These are phyloP conservation scores for Rhytidhysteron rufulum DNA, from an alignment of 2,329 filamentous ascomycete species.

Conservation along the genomic window DNA sequence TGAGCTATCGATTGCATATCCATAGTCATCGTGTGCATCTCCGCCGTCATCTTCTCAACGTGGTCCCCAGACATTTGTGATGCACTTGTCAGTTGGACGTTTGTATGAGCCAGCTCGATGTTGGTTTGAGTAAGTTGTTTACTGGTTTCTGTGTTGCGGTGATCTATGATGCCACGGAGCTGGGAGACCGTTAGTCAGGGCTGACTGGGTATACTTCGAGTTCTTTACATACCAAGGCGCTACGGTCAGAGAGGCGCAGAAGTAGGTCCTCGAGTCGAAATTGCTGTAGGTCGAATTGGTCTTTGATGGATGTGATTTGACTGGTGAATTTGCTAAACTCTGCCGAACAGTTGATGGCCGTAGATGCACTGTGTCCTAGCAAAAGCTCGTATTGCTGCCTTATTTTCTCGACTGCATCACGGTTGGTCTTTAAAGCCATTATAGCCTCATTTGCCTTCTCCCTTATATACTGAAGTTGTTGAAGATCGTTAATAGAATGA, in stretches of 20 bases:
- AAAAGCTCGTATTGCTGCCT: slow-evolving; percentile 17
- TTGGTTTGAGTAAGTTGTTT: slow-evolving; percentile 11
- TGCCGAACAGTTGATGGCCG: too few relatives aligned
- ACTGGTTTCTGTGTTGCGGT: slow-evolving; percentile 30
- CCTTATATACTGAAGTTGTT: slow-evolving; percentile 31
- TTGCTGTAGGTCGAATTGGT: too few relatives aligned
- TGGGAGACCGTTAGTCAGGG: slow-evolving; percentile 7
- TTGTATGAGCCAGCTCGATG: too few relatives aligned
- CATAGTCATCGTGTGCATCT: slow-evolving; percentile 29
- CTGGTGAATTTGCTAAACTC: too few relatives aligned
- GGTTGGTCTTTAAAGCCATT: slow-evolving; percentile 29
- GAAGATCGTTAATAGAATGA: slow-evolving; percentile 28
- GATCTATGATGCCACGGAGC: slow-evolving; percentile 34
- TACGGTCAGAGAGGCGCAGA: slow-evolving; percentile 12
- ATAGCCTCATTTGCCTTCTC: slow-evolving; percentile 36
- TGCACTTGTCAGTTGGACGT: too few relatives aligned
- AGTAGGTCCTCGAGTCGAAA: slow-evolving; percentile 14
- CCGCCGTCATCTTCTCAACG: too few relatives aligned
- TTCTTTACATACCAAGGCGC: slow-evolving; percentile 20
- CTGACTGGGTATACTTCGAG: too few relatives aligned
- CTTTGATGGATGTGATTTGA: too few relatives aligned
- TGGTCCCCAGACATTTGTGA: slow-evolving; percentile 18
- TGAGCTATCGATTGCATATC: slow-evolving; percentile 24
- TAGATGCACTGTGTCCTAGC: too few relatives aligned
- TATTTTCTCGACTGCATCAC: slow-evolving; percentile 23